Evolutionary conservation across 202 grass and related monocot species (phyloP).

Genomic region (Dendrocalamus latiflorus): DNA sequence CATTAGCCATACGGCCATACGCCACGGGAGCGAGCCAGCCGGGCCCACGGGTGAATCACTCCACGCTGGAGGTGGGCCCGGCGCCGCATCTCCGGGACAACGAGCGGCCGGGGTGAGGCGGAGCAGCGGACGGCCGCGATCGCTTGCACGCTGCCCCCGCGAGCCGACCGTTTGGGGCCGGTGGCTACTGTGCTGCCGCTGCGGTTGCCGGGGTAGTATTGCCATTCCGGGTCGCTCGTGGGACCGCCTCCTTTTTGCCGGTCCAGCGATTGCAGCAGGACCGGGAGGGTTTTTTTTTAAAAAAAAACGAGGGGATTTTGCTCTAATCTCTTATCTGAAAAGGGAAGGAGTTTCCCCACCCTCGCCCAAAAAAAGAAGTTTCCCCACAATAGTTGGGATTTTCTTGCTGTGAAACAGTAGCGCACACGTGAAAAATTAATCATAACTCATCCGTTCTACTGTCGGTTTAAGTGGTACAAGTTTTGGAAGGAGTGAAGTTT

Average conservation of each 20-base stretch:
- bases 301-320: not conserved
- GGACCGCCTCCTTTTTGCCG: not conserved
- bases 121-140: constrained; percentile 15
- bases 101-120: not conserved
- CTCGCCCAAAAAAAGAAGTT: too few species aligned
- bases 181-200: not conserved
- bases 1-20: not conserved
- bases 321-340: not conserved
- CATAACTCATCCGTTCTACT: too few species aligned
- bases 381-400: too few species aligned
- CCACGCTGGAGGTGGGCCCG: constrained; percentile 37
- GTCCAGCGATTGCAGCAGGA: not conserved
- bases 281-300: too few species aligned
- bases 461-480: too few species aligned
- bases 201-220: not conserved
- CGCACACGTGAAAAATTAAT: too few species aligned
- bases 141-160: not conserved
- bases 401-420: too few species aligned
- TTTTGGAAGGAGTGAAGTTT: not conserved
- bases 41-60: constrained; percentile 41
- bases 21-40: not conserved
- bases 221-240: not conserved
- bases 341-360: not conserved
- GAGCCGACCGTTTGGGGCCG: constrained; percentile 22
- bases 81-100: too few species aligned